These are phyloP conservation scores for Breviolum minutum DNA, from an alignment of 73 alveolate species.

Conservation along the genomic window DNA sequence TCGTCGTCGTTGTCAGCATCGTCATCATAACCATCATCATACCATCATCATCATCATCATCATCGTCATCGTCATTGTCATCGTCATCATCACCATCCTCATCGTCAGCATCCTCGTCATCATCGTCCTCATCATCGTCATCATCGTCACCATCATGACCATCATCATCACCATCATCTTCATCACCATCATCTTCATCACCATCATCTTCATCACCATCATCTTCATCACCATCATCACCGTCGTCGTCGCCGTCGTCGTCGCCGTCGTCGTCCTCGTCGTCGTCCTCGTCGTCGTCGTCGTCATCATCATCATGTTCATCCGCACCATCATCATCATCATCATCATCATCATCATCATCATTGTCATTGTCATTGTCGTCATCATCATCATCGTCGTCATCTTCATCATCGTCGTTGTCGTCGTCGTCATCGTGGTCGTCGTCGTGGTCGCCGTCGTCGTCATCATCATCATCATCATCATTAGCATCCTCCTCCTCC, in stretches of 20 bases:
- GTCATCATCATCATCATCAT: slow-evolving; percentile 2
- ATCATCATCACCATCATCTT: too few relatives aligned
- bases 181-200: too few relatives aligned
- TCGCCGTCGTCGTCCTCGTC: background rate
- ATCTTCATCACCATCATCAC: too few relatives aligned
- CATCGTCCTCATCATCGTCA: too few relatives aligned
- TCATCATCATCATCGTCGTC: background rate
- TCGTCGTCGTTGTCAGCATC: background rate
- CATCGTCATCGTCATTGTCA: slow-evolving; percentile 9
- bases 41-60: too few relatives aligned
- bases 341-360: background rate
- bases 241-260: background rate
- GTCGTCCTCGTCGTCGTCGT: background rate
- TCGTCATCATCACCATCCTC: slow-evolving; percentile 13
- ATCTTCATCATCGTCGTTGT: background rate
- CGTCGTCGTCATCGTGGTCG: background rate
- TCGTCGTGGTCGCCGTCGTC: background rate
- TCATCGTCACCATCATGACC: too few relatives aligned
- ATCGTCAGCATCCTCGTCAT: too few relatives aligned
- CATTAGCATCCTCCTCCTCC: background rate
- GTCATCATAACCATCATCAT: too few relatives aligned
- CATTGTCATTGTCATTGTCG: background rate
- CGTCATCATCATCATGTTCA: background rate
- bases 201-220: too few relatives aligned
- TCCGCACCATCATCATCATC: too few relatives aligned